Evolutionary conservation across 73 alveolate genomes (phyloP), one percentile per base, ranked within the genome.

Genomic region (Blepharisma japonicum): DNA sequence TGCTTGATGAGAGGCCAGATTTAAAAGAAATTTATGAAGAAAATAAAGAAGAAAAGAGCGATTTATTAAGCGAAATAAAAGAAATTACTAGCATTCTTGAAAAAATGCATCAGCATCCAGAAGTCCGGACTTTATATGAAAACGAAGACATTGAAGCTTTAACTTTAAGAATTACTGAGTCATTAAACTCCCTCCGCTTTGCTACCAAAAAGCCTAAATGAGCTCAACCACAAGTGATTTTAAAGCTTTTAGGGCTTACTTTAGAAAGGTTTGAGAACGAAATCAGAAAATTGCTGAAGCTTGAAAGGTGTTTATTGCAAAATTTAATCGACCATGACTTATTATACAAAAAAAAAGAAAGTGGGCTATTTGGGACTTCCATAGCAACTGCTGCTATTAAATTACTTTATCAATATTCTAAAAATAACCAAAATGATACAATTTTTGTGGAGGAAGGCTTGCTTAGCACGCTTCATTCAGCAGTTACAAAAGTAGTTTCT

Each of bases 231-330:
- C 47, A 61, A 25, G 74, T 14, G 5, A 39, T 61, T 61, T 9
- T 61, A 9, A 61, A 61, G 46, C 14, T 18, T 61, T 39, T 61
- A 14, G 74, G 47, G 50, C 46, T 61, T 8, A 4, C 74, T 18
- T 25, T 61, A 14, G 74, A 61, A 61, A 61, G 47, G 3, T 61
- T 61, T 25, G 74, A 61, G 23, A 25, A 61, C 4, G 74, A 61
- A 20, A 39, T 61, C 47, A 14, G 23, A 4, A 61, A 61, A 61
- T 2, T 61, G 0, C 14, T 61, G 48, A 61, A 18, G 11, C 38
- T 61, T 61, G 74, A 39, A n/a, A n/a, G 46, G 47, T 61, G 74
- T 5, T 25, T 61, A 14, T 61, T 61, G 74, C 47, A 61, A 18
- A 61, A 61, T 25, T 14, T 61, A 8, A 5, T 25, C 2, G 47